Conservation (phyloP, 164 flowering plant species). For the Berberis thunbergii region DNA sequence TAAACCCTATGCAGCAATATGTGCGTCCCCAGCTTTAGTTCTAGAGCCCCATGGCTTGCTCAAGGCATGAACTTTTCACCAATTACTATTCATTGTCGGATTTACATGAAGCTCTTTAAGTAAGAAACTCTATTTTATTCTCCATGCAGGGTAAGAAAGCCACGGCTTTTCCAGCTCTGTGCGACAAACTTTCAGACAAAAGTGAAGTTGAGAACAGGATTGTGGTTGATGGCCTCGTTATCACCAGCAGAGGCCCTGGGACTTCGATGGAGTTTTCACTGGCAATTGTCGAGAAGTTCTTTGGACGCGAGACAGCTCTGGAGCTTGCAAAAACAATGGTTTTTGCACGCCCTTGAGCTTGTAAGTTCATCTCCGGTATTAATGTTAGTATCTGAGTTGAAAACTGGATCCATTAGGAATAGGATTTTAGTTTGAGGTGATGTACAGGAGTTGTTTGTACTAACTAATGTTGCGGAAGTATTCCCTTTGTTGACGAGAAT, state of each 20-base stretch:
- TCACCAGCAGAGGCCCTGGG: constrained; percentile 91
- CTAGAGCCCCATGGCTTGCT: constrained; percentile 82
- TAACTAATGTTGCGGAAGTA: too few relatives aligned
- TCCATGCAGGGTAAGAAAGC: constrained; percentile 86
- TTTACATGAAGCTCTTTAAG: neutral
- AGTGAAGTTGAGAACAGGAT: constrained; percentile 63
- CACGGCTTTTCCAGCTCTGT: constrained; percentile 78
- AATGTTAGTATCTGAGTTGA: too few relatives aligned
- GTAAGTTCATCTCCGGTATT: too few relatives aligned
- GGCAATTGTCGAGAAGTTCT: constrained; percentile 73
- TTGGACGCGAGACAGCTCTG: constrained; percentile 53
- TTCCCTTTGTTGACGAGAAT: too few relatives aligned
- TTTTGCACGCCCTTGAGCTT: constrained; percentile 10
- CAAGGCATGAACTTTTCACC: constrained; percentile 31
- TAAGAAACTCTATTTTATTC: neutral
- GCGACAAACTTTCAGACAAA: constrained; percentile 65
- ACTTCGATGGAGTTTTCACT: constrained; percentile 80
- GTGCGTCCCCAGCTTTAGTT: constrained; percentile 91
- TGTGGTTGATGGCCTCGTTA: constrained; percentile 78
- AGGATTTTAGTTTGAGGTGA: too few relatives aligned
- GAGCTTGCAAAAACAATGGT: constrained; percentile 64
- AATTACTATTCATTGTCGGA: neutral
- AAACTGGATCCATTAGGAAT: too few relatives aligned
- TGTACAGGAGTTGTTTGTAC: too few relatives aligned
- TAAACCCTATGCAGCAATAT: constrained; percentile 80